Base-by-base conservation (phyloP, 306 rosid species). In the Rosa multiflora region DNA sequence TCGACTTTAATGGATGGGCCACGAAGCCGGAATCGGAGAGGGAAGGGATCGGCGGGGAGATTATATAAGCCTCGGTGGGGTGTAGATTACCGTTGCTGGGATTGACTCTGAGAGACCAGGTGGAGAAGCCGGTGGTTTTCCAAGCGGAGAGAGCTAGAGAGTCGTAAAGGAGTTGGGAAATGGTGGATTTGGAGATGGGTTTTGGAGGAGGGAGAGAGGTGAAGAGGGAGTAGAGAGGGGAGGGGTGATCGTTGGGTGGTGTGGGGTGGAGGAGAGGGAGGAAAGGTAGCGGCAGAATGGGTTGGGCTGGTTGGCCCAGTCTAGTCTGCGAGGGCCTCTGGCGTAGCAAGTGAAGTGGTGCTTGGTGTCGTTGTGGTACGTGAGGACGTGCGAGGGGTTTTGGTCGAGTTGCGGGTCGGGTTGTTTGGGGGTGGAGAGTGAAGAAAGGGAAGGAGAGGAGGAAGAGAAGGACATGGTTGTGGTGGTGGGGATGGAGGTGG, bases 21-120 rank as follows among this genome's bases (percentile, higher is more conserved):
- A 91, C 90, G 64, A 92, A 94, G 68, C 89, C 81, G 1, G 88
- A 79, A 40, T 85, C 82, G 0, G 84, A 88, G 4, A 90, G 58
- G 20, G 90, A 86, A 3, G 82, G 82, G 8, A 92, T 62, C 0
- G 93, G 67, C 3, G 97, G 95, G 1, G 95, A 74, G 58, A 92
- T 67, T 14, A 94, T 72, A 72, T 94, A 92, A 1, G 95, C 99
- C 74, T 92, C 97, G 5, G 97, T 94, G 0, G 97, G 99, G 78
- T 94, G 99, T 73, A 94, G 79, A 78, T 94, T 94, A 0, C 99
- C 97, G 74, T 95, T 91, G 47, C 97, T 92, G 75, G 99, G 97
- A 73, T 94, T 94, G 10, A 94, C 99, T 44, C 99, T 76, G n/a
- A 94, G 85, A 10, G 99, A 91, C 99, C 99, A 94, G 11, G 94